These are phyloP conservation scores for Populus alba DNA, from an alignment of 345 rosid genomes.

Conservation along the genomic window DNA sequence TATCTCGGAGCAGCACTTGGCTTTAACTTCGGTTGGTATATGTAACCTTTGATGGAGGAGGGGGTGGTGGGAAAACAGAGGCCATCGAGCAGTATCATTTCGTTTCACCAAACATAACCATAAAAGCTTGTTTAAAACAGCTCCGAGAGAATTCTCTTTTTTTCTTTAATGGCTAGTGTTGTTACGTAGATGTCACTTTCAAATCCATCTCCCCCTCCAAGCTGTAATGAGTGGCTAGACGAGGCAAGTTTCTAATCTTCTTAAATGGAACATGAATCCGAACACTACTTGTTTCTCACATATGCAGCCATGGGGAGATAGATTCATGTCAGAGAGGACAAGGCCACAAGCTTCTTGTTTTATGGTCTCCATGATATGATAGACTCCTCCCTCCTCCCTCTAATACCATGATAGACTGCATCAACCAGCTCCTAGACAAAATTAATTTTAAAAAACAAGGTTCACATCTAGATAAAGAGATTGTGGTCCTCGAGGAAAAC, in stretches of 20 bases:
- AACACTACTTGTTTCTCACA: too few species aligned
- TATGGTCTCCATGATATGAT: conserved; percentile 27
- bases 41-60: neutral
- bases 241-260: neutral
- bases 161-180: neutral
- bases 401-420: neutral
- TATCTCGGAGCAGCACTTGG: neutral
- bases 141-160: neutral
- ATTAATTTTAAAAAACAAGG: too few species aligned
- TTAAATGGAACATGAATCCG: neutral
- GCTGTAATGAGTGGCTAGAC: neutral
- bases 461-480: too few species aligned
- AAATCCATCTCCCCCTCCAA: conserved; percentile 6
- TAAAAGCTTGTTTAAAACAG: neutral
- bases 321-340: conserved; percentile 33
- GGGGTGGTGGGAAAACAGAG: neutral
- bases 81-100: conserved; percentile 1
- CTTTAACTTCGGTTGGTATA: neutral
- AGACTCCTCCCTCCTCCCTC: neutral
- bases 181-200: conserved; percentile 18
- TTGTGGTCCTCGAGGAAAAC: too few species aligned
- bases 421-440: too few species aligned
- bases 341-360: conserved; percentile 36
- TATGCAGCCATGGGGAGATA: conserved; percentile 16
- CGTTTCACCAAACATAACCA: conserved; percentile 7